Percentiles rank a stretch among this genome's conserved stretches.
phyloP scores from a whole-genome alignment of 768 basidiomycete genomes.

The Tylopilus plumbeoviolaceoides region DNA sequence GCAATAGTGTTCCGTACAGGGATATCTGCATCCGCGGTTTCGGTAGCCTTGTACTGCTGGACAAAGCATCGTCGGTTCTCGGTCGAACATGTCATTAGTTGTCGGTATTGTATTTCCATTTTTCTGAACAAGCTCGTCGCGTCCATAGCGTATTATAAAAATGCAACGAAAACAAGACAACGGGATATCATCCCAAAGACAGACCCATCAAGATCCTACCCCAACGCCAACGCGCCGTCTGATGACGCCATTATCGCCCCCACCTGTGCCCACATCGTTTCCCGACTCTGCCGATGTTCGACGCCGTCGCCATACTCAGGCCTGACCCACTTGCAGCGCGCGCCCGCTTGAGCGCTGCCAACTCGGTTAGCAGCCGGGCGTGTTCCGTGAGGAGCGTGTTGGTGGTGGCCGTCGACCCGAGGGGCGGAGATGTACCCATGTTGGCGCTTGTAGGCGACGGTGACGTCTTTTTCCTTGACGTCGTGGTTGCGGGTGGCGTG shows the following conservation, averaged over 20 bases:
- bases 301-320: neutral
- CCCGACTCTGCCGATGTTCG: neutral
- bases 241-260: neutral
- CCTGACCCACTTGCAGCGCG: slow-evolving; percentile 10
- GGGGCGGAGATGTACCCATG: neutral
- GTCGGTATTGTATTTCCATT: too few species aligned
- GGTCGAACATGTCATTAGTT: neutral
- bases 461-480: neutral
- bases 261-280: neutral
- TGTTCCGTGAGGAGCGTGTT: slow-evolving; percentile 54
- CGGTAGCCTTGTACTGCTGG: too few species aligned
- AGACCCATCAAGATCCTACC: neutral
- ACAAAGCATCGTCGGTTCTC: too few species aligned
- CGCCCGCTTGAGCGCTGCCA: slow-evolving; percentile 42
- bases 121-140: neutral
- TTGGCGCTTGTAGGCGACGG: neutral
- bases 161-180: neutral
- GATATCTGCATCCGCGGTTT: neutral
- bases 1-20: too few species aligned
- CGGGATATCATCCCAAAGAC: too few species aligned
- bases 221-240: slow-evolving; percentile 11
- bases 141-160: neutral
- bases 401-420: slow-evolving; percentile 39
- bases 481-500: neutral
- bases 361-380: slow-evolving; percentile 49